These are phyloP conservation scores for Limonium bicolor DNA, from an alignment of 148 eudicot species.

Conservation along the genomic window DNA sequence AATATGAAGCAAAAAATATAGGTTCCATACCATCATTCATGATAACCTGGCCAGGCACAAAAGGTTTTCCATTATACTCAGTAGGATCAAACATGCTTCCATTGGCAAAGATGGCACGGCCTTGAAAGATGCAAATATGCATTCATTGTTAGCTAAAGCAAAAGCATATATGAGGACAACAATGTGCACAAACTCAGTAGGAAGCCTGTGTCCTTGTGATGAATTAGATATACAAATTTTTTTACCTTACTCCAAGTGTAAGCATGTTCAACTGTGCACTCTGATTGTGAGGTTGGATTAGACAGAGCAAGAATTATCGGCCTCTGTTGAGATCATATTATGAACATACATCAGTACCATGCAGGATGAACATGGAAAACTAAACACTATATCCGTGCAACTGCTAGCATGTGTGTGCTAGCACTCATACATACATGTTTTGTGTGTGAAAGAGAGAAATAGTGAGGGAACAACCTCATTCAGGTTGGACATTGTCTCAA, in stretches of 20 bases:
- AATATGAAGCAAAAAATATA: no score
- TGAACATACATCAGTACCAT: not conserved
- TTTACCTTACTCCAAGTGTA: slow-evolving; percentile 91
- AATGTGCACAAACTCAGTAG: no score
- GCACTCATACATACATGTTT: no score
- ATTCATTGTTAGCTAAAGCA: not conserved
- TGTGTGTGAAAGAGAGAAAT: no score
- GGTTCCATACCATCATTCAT: no score
- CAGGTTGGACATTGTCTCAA: slow-evolving; percentile 69
- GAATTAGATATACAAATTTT: no score
- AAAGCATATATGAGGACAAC: no score
- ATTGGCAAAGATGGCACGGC: slow-evolving; percentile 90
- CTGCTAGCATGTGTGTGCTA: no score
- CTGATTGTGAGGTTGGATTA: slow-evolving; percentile 99
- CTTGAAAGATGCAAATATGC: slow-evolving; percentile 20
- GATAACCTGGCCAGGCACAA: slow-evolving; percentile 92
- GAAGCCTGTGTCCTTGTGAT: no score
- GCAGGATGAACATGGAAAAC: no score
- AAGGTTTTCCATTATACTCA: slow-evolving; percentile 49
- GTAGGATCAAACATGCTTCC: slow-evolving; percentile 91
- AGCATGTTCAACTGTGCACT: slow-evolving; percentile 97
- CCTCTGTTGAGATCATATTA: slow-evolving; percentile 38
- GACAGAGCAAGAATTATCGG: slow-evolving; percentile 88
- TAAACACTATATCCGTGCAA: no score
- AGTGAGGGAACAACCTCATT: slow-evolving; percentile 83